Conservation (phyloP, 108 stramenopile species). For the Mediolabrus comicus region DNA sequence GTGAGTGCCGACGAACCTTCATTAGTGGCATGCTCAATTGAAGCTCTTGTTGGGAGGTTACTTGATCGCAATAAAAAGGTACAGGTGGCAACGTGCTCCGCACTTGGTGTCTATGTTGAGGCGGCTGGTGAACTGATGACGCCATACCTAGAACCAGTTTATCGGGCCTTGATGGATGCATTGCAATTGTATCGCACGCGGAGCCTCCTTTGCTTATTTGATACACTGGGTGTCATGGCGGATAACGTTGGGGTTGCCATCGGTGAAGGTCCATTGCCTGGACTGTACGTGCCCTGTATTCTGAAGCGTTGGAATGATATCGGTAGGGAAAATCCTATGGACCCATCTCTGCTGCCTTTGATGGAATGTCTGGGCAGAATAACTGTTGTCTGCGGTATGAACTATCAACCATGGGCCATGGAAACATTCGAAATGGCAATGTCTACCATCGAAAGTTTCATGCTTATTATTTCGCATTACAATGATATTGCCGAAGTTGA, state of each 20-base stretch:
- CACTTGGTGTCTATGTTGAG: conserved; percentile 83
- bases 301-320: conserved; percentile 63
- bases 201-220: conserved; percentile 81
- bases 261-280: conserved; percentile 76
- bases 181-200: conserved; percentile 70
- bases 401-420: conserved; percentile 83
- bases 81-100: conserved; percentile 83
- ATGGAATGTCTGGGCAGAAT: conserved; percentile 89
- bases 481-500: conserved; percentile 48
- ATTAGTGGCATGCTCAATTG: conserved; percentile 72
- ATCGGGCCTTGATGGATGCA: conserved; percentile 60
- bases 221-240: conserved; percentile 85
- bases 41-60: conserved; percentile 66
- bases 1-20: conserved; percentile 61
- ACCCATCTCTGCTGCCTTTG: conserved; percentile 78
- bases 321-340: conserved; percentile 64
- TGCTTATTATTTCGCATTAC: conserved; percentile 57
- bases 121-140: conserved; percentile 76
- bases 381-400: conserved; percentile 69
- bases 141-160: conserved; percentile 81
- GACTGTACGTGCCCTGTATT: conserved; percentile 74
- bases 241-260: conserved; percentile 77
- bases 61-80: conserved; percentile 80
- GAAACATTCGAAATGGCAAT: conserved; percentile 82
- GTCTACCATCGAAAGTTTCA: conserved; percentile 73